Evolutionary conservation across 1,284 basidiomycete genomes (phyloP).

Genomic region (Ustilago shanxiensis): DNA sequence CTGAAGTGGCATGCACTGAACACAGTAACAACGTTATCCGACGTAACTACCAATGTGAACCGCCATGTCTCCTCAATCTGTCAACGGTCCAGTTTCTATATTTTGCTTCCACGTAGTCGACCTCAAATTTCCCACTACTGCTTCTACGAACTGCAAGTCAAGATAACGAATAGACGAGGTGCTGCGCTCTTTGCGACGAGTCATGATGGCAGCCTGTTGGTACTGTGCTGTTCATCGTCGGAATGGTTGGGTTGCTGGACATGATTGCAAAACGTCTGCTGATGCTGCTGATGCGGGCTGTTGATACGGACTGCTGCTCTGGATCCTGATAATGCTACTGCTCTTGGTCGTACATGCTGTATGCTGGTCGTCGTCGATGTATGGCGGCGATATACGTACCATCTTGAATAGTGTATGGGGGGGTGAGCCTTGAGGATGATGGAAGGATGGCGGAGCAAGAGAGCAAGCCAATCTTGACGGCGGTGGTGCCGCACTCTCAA

Average conservation of each 20-base stretch:
- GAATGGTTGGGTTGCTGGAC: neutral
- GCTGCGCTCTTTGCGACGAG: neutral
- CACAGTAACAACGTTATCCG: too few species aligned
- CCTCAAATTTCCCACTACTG: too few species aligned
- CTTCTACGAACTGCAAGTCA: too few species aligned
- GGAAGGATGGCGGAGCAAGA: constrained; percentile 46
- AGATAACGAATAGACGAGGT: too few species aligned
- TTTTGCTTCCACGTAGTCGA: too few species aligned
- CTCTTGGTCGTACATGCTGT: constrained; percentile 3
- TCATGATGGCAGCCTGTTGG: neutral
- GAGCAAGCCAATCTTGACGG: constrained; percentile 21
- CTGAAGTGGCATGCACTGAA: too few species aligned
- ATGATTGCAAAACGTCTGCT: neutral
- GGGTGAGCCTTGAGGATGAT: constrained; percentile 58
- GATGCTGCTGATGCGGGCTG: neutral
- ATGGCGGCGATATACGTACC: constrained; percentile 38
- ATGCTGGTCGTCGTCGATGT: constrained; percentile 23
- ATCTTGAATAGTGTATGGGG: constrained; percentile 45
- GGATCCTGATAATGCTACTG: constrained; percentile 6
- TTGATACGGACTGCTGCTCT: constrained; percentile 15
- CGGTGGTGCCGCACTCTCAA: constrained; percentile 20
- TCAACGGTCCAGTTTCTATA: too few species aligned
- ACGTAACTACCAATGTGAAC: too few species aligned
- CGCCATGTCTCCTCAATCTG: neutral
- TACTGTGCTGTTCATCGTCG: constrained; percentile 1